These are phyloP conservation scores for Balakata baccata DNA, from an alignment of 345 rosid genomes.

Conservation along the genomic window DNA sequence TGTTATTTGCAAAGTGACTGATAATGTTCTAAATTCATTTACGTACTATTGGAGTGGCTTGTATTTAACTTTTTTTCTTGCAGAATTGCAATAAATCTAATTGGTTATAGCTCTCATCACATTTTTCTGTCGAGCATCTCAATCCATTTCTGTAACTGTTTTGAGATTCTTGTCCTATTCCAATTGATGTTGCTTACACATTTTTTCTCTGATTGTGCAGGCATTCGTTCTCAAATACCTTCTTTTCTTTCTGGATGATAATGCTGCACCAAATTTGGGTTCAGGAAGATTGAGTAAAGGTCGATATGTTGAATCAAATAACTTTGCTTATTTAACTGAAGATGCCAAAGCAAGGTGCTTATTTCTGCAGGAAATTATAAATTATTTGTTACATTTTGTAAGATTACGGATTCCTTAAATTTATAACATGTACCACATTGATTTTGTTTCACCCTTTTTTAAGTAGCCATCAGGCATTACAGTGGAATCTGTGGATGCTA, in stretches of 20 bases:
- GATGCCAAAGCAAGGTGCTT: slow-evolving; percentile 75
- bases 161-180: background rate
- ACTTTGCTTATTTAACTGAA: slow-evolving; percentile 58
- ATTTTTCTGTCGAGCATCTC: background rate
- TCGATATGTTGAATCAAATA: slow-evolving; percentile 43
- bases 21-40: background rate
- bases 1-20: background rate
- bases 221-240: slow-evolving; percentile 95
- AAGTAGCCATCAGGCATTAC: background rate
- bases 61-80: background rate
- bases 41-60: background rate
- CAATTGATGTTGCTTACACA: slow-evolving; percentile 13
- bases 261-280: slow-evolving; percentile 39
- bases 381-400: background rate
- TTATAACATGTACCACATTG: background rate
- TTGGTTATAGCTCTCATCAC: background rate
- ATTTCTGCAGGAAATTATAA: background rate
- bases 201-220: slow-evolving; percentile 47
- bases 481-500: background rate
- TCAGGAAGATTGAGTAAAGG: slow-evolving; percentile 38
- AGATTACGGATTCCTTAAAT: background rate
- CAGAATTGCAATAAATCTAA: background rate
- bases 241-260: slow-evolving; percentile 75
- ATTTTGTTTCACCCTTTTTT: background rate
- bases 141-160: background rate